Evolutionary conservation across 306 rosid genomes (phyloP), one percentile per base, ranked within the genome.

Genomic region (Nissolia schottii): DNA sequence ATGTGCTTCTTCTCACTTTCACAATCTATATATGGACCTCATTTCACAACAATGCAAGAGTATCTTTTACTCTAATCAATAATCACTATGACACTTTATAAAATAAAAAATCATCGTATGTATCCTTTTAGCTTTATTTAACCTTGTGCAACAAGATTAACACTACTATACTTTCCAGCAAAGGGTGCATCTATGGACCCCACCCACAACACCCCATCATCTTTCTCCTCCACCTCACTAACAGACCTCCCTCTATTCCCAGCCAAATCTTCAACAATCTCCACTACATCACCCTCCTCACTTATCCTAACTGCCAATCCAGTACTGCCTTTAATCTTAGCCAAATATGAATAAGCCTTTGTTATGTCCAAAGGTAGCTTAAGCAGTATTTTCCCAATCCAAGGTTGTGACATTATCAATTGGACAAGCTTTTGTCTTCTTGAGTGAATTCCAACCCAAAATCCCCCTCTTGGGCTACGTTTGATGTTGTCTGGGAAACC

Each of bases 401-500:
- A 74, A 1, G 88, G 80, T 22, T 80, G 45, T 7, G 93, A 76
- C 28, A 89, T 50, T 63, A 87, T 45, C 87, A 80, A 70, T 25
- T 73, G 59, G 29, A 85, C 15, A 24, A 81, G 1, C 13, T 51
- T 81, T 4, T 54, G 78, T 69, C 63, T 79, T 78, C 80, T 86
- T 3, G 93, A 81, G 75, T 83, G 23, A 27, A 92, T 76, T 76
- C 89, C 97, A 0, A 92, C 93, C 97, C 97, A 92, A 73, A 74
- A 89, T 1, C 97, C 96, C 3, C 96, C 93, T 77, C 89, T 83
- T 6, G 84, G 87, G 34, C 96, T 87, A n/a, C 74, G 32, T 64
- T 85, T 86, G 2, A 92, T 85, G 87, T 92, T 92, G 90, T 92
- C 97, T 12, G 90, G 88, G 41, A 92, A 92, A 64, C 97, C 96